A percentile compares a stretch with the other conserved stretches of the same genome.
phyloP scores from a whole-genome alignment of 1,284 basidiomycete species.

The Porodaedalea pini region DNA sequence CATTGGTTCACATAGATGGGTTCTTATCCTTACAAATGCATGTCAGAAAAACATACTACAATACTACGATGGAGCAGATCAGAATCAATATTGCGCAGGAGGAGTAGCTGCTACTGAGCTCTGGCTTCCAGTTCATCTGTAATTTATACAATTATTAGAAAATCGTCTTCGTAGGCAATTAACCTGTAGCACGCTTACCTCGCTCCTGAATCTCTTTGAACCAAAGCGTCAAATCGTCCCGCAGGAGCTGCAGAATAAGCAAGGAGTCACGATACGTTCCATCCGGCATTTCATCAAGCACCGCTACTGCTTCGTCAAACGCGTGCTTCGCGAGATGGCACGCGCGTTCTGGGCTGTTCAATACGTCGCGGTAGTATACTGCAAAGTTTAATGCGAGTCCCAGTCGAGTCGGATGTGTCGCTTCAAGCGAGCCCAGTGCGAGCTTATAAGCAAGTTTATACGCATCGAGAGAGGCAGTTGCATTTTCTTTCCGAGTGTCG shows the following conservation, averaged over 20 bases:
- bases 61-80: too few species aligned
- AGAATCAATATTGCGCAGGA: too few species aligned
- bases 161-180: not conserved
- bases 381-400: constrained; percentile 95
- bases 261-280: constrained; percentile 57
- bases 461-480: constrained; percentile 53
- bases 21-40: too few species aligned
- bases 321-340: constrained; percentile 84
- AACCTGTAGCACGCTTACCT: not conserved
- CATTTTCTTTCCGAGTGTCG: constrained; percentile 45
- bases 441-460: constrained; percentile 68
- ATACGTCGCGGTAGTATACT: constrained; percentile 95
- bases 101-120: not conserved
- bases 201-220: constrained; percentile 49
- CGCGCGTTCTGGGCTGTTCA: constrained; percentile 87
- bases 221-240: constrained; percentile 66
- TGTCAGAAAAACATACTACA: too few species aligned
- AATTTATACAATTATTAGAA: not conserved
- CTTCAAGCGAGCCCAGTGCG: constrained; percentile 52
- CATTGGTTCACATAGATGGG: too few species aligned
- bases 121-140: not conserved
- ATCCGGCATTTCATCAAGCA: constrained; percentile 39
- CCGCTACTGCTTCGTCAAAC: constrained; percentile 62
- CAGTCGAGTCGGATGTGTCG: constrained; percentile 70
- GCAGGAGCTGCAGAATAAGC: constrained; percentile 61